A percentile compares a stretch with the other conserved stretches of the same genome.
Conservation (phyloP, 2,329 filamentous ascomycete species). For the Pseudogymnoascus sp. region DNA sequence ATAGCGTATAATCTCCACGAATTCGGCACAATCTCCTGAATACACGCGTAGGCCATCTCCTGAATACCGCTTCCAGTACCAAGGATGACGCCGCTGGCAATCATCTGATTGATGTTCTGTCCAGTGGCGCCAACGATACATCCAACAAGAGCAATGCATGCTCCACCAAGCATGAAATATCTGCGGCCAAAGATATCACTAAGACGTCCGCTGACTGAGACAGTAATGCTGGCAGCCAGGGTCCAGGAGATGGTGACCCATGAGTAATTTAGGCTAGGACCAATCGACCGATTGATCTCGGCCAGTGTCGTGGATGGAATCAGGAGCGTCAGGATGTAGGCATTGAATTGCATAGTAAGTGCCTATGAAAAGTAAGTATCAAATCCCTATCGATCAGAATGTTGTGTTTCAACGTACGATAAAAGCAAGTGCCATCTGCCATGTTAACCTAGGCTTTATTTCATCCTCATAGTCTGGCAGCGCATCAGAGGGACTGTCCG, state of each 20-base stretch:
- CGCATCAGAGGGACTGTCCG: not conserved
- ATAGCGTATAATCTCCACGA: constrained; percentile 23
- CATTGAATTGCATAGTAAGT: constrained; percentile 20
- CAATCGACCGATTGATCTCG: constrained; percentile 31
- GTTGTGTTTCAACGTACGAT: not conserved
- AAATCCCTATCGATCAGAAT: not conserved
- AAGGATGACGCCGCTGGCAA: constrained; percentile 34
- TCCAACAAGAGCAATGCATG: constrained; percentile 29
- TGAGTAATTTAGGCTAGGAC: constrained; percentile 29
- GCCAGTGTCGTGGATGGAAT: constrained; percentile 30
- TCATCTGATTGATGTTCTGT: constrained; percentile 34
- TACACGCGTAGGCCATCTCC: constrained; percentile 31
- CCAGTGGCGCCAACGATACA: constrained; percentile 35
- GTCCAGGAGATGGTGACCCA: constrained; percentile 32
- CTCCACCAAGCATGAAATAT: constrained; percentile 33
- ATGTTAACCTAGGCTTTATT: constrained; percentile 9
- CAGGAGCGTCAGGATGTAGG: constrained; percentile 32
- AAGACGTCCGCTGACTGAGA: constrained; percentile 31
- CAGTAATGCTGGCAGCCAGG: constrained; percentile 30
- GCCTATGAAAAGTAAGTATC: not conserved
- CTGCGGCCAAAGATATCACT: constrained; percentile 36
- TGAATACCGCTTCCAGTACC: constrained; percentile 35
- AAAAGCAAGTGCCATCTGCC: constrained; percentile 8
- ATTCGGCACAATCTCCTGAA: constrained; percentile 34
- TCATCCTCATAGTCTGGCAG: not conserved